Evolutionary conservation across 805 yeast genomes (phyloP), one percentile per base, ranked within the genome.

Genomic region (Monosporozyma servazzii): DNA sequence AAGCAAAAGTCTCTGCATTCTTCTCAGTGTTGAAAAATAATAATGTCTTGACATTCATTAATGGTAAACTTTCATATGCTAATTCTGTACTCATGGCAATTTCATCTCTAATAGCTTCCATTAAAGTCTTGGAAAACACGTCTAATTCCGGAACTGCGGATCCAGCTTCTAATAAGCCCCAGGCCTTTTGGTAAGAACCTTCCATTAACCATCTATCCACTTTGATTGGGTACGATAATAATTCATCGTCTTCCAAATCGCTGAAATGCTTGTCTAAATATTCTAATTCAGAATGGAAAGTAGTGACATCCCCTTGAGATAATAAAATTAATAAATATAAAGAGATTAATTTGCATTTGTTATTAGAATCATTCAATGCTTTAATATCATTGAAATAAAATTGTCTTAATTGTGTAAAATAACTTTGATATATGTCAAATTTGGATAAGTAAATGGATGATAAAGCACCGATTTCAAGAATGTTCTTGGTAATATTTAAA

Each of bases 131-230:
- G 53, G 88, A 85, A 68, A 91, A 87, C 46, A 87, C 76, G 53
- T 78, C 78, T 67, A 82, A 90, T 67, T 93, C 98, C 52, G 81
- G 79, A 57, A 83, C 81, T 45, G 61, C 65, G 49, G 55, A 58
- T 7, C 65, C 71, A 51, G 56, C 58, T 59, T 60, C 63, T 71
- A 86, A 76, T 51, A 86, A 76, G 58, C 80, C 83, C 85, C 93
- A 86, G 45, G 90, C 91, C 68, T 87, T 87, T 68, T 88, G 93
- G 69, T 90, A 93, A 57, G 91, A 86, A 43, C 99, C 99, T 71
- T 93, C 98, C 84, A 91, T 88, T 57, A 93, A 78, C 85, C 95
- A 88, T 57, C 87, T 82, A 67, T 93, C 98, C 60, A 93, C 81
- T 58, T 82, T 82, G 50, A 91, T 82, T 23, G 98, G 98, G 66